Percentiles rank a stretch among this genome's conserved stretches.
These are phyloP conservation scores for Colletotrichum chrysophilum DNA, from an alignment of 2,329 filamentous ascomycete species.

Conservation along the genomic window DNA sequence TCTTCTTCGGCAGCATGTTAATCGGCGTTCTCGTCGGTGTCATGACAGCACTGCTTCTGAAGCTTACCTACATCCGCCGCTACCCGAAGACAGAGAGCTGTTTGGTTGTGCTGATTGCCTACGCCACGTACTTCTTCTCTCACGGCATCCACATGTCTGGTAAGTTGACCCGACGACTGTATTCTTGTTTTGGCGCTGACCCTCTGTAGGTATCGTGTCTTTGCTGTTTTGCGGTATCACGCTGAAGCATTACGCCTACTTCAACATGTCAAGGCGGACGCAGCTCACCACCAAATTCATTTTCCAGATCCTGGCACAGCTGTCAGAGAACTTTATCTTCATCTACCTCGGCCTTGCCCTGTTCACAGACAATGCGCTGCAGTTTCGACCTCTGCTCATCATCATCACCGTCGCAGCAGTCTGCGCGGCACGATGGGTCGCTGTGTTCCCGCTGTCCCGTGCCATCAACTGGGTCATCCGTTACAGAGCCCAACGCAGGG, in stretches of 20 bases:
- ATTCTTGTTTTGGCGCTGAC: background rate
- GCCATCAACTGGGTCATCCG: constrained; percentile 92
- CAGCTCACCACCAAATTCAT: constrained; percentile 98
- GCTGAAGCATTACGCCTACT: constrained; percentile 98
- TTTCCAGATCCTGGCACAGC: constrained; percentile 91
- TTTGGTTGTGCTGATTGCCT: constrained; percentile 90
- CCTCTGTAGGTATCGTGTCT: constrained; percentile 81
- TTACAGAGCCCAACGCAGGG: constrained; percentile 80
- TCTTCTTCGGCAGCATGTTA: constrained; percentile 92
- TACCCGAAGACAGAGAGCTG: constrained; percentile 98
- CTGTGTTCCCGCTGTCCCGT: constrained; percentile 90
- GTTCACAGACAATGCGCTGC: constrained; percentile 86
- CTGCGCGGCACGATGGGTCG: constrained; percentile 88
- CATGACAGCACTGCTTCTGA: constrained; percentile 83
- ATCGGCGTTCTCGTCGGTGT: constrained; percentile 91
- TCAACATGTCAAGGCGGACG: constrained; percentile 98
- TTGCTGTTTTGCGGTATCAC: constrained; percentile 98
- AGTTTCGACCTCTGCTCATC: constrained; percentile 95
- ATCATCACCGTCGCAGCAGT: constrained; percentile 92
- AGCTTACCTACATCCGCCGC: constrained; percentile 91
- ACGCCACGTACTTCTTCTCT: constrained; percentile 97
- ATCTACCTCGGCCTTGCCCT: constrained; percentile 96
- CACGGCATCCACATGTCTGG: constrained; percentile 96
- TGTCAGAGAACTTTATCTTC: constrained; percentile 99
- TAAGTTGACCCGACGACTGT: constrained; percentile 52